Evolutionary conservation across 176 grass and related monocot species (phyloP), one percentile per base, ranked within the genome.

Genomic region (Paspalum vaginatum): DNA sequence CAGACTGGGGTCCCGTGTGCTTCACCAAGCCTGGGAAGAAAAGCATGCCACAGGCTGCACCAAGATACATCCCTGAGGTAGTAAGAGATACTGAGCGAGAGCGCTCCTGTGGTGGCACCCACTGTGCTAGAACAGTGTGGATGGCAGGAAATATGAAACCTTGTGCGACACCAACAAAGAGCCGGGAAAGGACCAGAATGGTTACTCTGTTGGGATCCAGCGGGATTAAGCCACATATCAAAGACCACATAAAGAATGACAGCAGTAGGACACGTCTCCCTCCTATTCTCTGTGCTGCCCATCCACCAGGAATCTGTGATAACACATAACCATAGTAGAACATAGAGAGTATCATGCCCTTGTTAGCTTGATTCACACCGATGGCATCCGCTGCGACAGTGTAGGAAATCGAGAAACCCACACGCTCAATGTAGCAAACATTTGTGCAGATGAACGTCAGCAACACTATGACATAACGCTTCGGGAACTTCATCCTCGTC

Each of bases 131-230:
- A 84, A 97, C 88, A 8, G 88, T 91, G 72, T 97, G 93, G 62
- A 97, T 97, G 61, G 93, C 85, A 40, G 93, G 93, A 79, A 97
- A 97, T 84, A 93, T 97, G 76, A 93, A 93, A 9, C 93, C 93
- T 76, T 93, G 93, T 61, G 87, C 88, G 43, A 93, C 90, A 64
- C 93, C 93, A 43, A 97, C 88, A 75, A 97, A 88, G 27, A 97
- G 76, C 42, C 93, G 90, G 76, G 90, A 86, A 58, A 93, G 59
- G 25, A 91, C 73, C 61, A 97, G 46, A 56, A 87, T 76, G 24
- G 55, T 81, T 8, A 84, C 79, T 63, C 63, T 84, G 52, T 86
- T 93, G 72, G 90, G 83, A 70, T 97, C 90, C 12, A 97, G 72
- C 78, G 90, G 90, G 62, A 88, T 89, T 22, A 93, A 85, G 75